Evolutionary conservation across 2,329 filamentous ascomycete genomes (phyloP).

Genomic region (Fusarium sp.): DNA sequence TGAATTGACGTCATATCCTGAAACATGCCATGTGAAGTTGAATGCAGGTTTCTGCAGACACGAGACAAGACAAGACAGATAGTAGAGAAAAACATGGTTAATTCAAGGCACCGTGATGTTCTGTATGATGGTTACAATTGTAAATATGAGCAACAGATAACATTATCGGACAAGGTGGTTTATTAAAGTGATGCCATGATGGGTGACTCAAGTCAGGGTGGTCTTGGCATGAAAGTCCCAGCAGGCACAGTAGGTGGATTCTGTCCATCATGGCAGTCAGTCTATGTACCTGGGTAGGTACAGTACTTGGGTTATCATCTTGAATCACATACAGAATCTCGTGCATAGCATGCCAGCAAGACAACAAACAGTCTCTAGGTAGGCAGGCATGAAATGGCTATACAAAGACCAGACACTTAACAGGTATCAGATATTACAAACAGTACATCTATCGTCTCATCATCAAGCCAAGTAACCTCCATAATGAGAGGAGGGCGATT

Average conservation of each 20-base stretch:
- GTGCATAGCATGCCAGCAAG: not conserved
- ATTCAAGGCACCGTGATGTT: not conserved
- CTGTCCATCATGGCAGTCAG: conserved; percentile 2
- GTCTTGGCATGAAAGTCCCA: conserved; percentile 20
- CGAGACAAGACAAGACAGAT: conserved; percentile 10
- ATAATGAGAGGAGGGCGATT: not conserved
- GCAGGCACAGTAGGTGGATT: not conserved
- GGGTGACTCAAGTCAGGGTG: conserved; percentile 9
- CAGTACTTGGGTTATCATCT: not conserved
- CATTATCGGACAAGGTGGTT: not conserved
- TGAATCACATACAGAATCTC: not conserved
- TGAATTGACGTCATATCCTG: conserved; percentile 33
- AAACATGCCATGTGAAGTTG: conserved; percentile 18
- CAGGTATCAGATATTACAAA: not conserved
- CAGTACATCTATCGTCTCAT: not conserved
- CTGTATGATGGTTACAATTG: conserved; percentile 7
- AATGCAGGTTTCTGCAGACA: conserved; percentile 21
- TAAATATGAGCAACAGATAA: conserved; percentile 1
- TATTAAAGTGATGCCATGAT: conserved; percentile 19
- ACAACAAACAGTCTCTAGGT: not conserved
- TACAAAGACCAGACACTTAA: not conserved
- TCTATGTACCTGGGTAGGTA: not conserved
- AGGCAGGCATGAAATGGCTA: not conserved
- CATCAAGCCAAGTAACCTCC: not conserved
- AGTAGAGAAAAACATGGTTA: not conserved